A percentile compares a stretch with the other conserved stretches of the same genome.
Evolutionary conservation across 176 grass and related monocot species (phyloP).

Genomic region (Tillandsia fasciculata): DNA sequence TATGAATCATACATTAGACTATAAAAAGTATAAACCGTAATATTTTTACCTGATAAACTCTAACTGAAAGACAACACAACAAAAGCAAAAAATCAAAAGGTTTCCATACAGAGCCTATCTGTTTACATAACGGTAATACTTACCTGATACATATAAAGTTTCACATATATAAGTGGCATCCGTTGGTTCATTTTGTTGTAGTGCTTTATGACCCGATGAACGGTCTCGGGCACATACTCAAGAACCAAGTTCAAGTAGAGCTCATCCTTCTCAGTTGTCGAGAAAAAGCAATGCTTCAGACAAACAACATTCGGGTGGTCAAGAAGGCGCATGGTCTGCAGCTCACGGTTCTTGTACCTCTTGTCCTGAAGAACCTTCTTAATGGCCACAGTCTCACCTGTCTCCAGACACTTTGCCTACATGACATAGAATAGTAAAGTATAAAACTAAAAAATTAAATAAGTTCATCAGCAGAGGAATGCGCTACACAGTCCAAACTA

Average conservation of each 20-base stretch:
- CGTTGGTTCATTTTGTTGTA: slow-evolving; percentile 86
- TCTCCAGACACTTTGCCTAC: slow-evolving; percentile 74
- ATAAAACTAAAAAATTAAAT: not conserved
- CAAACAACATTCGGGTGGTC: slow-evolving; percentile 67
- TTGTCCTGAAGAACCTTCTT: slow-evolving; percentile 90
- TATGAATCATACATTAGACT: not conserved
- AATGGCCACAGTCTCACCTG: slow-evolving; percentile 67
- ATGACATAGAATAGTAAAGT: not conserved
- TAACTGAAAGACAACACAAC: too few relatives aligned
- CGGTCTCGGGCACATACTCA: slow-evolving; percentile 75
- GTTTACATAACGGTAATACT: too few relatives aligned
- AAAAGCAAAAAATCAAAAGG: too few relatives aligned
- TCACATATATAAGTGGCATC: slow-evolving; percentile 72
- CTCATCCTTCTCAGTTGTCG: slow-evolving; percentile 68
- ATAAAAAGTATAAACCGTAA: not conserved
- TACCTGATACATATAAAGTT: slow-evolving; percentile 80
- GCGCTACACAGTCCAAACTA: too few relatives aligned
- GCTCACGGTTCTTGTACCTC: slow-evolving; percentile 83
- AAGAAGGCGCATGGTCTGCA: slow-evolving; percentile 70
- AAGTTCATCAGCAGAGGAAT: not conserved
- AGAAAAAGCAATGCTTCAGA: slow-evolving; percentile 80
- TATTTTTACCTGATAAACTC: too few relatives aligned
- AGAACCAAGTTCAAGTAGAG: slow-evolving; percentile 74
- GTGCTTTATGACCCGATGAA: slow-evolving; percentile 66
- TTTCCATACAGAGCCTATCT: too few relatives aligned